Conservation (phyloP, 1,284 basidiomycete genomes). For the Trichosporon coremiiforme region DNA sequence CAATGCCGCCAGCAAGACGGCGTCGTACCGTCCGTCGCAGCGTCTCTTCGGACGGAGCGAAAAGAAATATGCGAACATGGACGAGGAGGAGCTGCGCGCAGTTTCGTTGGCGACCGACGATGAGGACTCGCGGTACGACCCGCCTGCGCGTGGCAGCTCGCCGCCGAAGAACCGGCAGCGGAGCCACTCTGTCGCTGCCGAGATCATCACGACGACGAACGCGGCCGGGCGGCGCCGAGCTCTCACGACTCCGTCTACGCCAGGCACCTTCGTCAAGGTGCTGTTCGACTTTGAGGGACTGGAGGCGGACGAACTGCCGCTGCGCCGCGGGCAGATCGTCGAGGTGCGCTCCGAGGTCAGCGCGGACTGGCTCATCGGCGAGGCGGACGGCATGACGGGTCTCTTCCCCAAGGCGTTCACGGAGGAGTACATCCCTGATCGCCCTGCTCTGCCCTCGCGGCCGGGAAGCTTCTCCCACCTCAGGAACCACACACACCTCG, state of each 20-base stretch:
- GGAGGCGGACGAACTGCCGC: conserved; percentile 69
- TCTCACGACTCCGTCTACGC: conserved; percentile 41
- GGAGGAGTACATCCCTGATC: conserved; percentile 58
- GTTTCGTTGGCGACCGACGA: conserved; percentile 46
- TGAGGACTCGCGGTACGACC: conserved; percentile 57
- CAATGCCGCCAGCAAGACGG: conserved; percentile 28
- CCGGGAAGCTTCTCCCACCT: conserved; percentile 23
- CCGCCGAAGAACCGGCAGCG: conserved; percentile 14
- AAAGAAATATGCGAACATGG: conserved; percentile 60
- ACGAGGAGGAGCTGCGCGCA: conserved; percentile 57
- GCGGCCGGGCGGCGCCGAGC: conserved; percentile 40
- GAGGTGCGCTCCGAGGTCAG: conserved; percentile 72
- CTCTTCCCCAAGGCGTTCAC: conserved; percentile 76
- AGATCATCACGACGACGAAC: conserved; percentile 23
- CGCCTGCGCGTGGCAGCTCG: conserved; percentile 22
- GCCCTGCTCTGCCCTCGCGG: conserved; percentile 41
- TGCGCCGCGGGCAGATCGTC: conserved; percentile 72
- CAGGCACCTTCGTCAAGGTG: conserved; percentile 61
- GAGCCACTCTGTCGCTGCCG: not conserved
- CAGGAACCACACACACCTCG: conserved; percentile 20
- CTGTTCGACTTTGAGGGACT: conserved; percentile 71
- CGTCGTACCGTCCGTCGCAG: not conserved
- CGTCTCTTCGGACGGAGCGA: conserved; percentile 55
- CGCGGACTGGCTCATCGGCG: conserved; percentile 83
- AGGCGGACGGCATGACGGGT: conserved; percentile 66